These are phyloP conservation scores for Stellera chamaejasme DNA, from an alignment of 345 rosid species.

Conservation along the genomic window DNA sequence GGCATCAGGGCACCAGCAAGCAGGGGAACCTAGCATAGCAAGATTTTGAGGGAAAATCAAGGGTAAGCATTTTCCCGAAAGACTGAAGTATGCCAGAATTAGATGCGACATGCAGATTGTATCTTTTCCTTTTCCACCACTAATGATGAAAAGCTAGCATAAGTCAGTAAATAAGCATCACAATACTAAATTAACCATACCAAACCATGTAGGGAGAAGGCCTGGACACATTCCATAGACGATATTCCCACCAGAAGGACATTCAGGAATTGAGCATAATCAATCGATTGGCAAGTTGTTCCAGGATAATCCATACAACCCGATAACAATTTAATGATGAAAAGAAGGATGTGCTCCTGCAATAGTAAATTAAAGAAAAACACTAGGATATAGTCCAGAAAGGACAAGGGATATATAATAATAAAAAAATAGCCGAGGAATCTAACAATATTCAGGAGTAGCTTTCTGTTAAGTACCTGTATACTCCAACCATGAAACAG, in stretches of 20 bases:
- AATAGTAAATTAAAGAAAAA: neutral
- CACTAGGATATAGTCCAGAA: too few species aligned
- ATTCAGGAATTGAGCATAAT: slow-evolving; percentile 58
- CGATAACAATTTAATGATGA: slow-evolving; percentile 58
- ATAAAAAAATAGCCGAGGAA: slow-evolving; percentile 4
- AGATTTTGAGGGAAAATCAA: too few species aligned
- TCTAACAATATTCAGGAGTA: neutral
- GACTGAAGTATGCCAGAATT: too few species aligned
- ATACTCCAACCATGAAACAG: slow-evolving; percentile 84
- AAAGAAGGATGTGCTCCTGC: slow-evolving; percentile 71
- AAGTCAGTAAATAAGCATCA: too few species aligned
- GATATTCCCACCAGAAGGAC: slow-evolving; percentile 77
- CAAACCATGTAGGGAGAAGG: slow-evolving; percentile 76
- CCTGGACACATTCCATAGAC: slow-evolving; percentile 71
- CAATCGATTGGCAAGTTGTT: slow-evolving; percentile 59
- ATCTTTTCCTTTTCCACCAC: too few species aligned
- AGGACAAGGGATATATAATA: too few species aligned
- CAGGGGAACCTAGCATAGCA: slow-evolving; percentile 44
- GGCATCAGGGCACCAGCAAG: slow-evolving; percentile 90
- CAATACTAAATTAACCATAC: slow-evolving; percentile 29
- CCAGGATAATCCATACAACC: slow-evolving; percentile 53
- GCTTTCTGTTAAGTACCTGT: slow-evolving; percentile 41
- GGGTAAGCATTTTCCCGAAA: too few species aligned
- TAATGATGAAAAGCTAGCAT: too few species aligned
- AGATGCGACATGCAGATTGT: too few species aligned